Evolutionary conservation across 257 asterid species (phyloP).

Genomic region (Oldenlandia corymbosa): DNA sequence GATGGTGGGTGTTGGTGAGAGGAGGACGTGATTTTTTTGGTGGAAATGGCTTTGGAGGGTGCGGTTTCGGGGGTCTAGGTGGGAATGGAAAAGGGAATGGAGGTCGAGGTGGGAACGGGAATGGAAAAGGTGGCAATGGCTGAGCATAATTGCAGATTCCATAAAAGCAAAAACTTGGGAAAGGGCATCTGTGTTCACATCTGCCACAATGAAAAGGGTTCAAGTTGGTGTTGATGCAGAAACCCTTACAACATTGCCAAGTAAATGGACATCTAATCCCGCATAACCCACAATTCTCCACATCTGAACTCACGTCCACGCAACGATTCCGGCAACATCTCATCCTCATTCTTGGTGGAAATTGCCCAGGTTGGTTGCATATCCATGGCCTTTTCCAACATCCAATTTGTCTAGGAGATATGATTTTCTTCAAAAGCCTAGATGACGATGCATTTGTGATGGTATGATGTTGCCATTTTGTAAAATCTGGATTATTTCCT

Average conservation of each 20-base stretch:
- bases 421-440: constrained; percentile 33
- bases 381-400: constrained; percentile 65
- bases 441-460: constrained; percentile 22
- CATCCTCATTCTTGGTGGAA: constrained; percentile 24
- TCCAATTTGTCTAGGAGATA: constrained; percentile 32
- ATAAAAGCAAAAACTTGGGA: constrained; percentile 4
- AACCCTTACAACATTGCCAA: constrained; percentile 1
- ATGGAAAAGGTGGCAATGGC: constrained; percentile 36
- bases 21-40: constrained; percentile 1
- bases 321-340: constrained; percentile 61
- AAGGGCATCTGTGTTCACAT: constrained; percentile 1
- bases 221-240: not conserved
- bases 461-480: constrained; percentile 10
- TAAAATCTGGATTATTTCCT: constrained; percentile 4
- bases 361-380: constrained; percentile 28
- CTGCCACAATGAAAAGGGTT: constrained; percentile 5
- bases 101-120: constrained; percentile 40
- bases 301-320: constrained; percentile 46
- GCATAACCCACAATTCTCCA: constrained; percentile 60
- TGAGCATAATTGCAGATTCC: constrained; percentile 6
- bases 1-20: too few relatives aligned
- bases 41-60: not conserved
- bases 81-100: constrained; percentile 21
- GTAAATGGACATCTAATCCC: constrained; percentile 25
- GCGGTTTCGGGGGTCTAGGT: constrained; percentile 16